Base-by-base conservation (phyloP, 768 basidiomycete genomes). In the Boletales sp. region DNA sequence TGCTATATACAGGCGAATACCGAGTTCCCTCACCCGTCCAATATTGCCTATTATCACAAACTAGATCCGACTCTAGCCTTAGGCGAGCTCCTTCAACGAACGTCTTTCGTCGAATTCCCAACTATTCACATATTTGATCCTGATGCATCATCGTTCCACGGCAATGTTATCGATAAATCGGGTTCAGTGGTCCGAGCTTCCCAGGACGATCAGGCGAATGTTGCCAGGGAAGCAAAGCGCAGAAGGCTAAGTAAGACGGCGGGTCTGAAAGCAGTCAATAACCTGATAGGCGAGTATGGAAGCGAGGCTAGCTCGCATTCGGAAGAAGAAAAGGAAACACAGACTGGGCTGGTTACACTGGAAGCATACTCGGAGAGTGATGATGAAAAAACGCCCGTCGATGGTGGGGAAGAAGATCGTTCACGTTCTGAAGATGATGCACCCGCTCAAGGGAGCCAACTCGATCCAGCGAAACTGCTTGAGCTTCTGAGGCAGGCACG, bases 61-160 rank as follows among this genome's bases (percentile, higher is more conserved):
- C 67, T 93, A 12, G 80, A 87, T 44, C 68, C 77, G 3, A 62
- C 68, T 4, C 57, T 75, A 38, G 65, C 75, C 19, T 72, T 94
- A 24, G 59, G 63, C 10, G 58, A 63, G 21, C 67, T 76, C 8
- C 70, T 95, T 40, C 74, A 71, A 32, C 69, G 81, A 43, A 87
- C 80, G 38, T 72, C 80, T 27, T 92, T 93, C 65, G 77, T 87
- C 30, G 93, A 95, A 65, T 95, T 81, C 60, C 93, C 93, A 8
- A 84, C 83, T 2, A 81, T 95, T 40, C 86, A 92, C 48, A 67
- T 94, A 7, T 85, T 84, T 74, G 80, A 85, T 41, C 78, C 69
- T 19, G 71, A 64, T 17, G 69, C 82, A 29, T 66, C 66, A 4
- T 68, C 58, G 13, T 93, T 90, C 66, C 68, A 66, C 8, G 85